Evolutionary conservation across 345 rosid genomes (phyloP).

Genomic region (Lumnitzera littorea): DNA sequence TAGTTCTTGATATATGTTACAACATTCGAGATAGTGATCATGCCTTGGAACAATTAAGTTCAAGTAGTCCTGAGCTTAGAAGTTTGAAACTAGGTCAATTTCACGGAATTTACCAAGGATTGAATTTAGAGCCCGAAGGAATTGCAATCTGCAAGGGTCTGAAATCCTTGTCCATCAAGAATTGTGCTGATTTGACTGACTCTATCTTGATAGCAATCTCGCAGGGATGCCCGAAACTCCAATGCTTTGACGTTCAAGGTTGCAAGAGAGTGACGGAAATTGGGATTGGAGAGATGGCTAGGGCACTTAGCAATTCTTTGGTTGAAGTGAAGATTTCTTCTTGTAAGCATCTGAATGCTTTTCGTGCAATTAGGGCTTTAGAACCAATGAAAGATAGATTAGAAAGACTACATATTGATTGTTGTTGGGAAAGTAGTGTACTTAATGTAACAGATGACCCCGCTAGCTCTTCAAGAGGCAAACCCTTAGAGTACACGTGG

Average conservation of each 20-base stretch:
- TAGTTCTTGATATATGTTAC: conserved; percentile 26
- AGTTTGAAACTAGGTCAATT: conserved; percentile 27
- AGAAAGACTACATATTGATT: conserved; percentile 28
- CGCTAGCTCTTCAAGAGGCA: not conserved
- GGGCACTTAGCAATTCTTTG: conserved; percentile 21
- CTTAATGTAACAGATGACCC: not conserved
- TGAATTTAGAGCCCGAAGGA: conserved; percentile 27
- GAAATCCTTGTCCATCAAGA: conserved; percentile 26
- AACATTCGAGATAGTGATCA: conserved; percentile 20
- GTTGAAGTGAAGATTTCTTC: conserved; percentile 28
- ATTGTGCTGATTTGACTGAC: conserved; percentile 28
- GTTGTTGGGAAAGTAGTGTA: conserved; percentile 17
- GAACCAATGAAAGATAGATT: conserved; percentile 24
- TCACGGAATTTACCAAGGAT: conserved; percentile 24
- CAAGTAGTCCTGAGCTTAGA: conserved; percentile 21
- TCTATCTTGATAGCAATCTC: conserved; percentile 28
- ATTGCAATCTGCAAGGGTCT: conserved; percentile 26
- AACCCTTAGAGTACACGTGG: not conserved
- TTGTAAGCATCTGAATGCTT: conserved; percentile 22
- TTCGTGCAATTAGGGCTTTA: conserved; percentile 19
- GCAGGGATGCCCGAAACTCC: conserved; percentile 21
- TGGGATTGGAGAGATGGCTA: conserved; percentile 24
- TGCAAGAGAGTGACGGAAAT: conserved; percentile 26
- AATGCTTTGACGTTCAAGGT: conserved; percentile 28
- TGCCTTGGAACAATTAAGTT: conserved; percentile 24